Conservation (phyloP, 2,329 filamentous ascomycete species). For the Penicillium sp. region DNA sequence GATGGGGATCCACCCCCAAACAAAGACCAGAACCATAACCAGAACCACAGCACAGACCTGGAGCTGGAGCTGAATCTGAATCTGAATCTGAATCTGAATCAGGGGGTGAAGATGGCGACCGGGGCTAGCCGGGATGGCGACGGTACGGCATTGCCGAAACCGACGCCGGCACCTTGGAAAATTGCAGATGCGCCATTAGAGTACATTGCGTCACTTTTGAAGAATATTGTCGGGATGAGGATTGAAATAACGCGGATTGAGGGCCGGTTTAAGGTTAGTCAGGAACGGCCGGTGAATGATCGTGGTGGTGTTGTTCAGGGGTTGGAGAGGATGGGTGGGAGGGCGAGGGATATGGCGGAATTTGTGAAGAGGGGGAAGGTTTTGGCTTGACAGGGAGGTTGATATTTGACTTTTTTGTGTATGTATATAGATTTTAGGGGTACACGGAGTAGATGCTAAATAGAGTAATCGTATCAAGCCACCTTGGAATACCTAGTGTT, state of each 20-base stretch:
- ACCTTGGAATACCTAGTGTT: background rate
- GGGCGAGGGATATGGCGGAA: conserved; percentile 18
- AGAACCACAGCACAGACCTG: background rate
- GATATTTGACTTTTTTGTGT: background rate
- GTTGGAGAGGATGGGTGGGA: conserved; percentile 9
- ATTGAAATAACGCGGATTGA: conserved; percentile 22
- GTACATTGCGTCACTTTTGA: conserved; percentile 21
- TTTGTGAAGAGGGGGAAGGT: conserved; percentile 16
- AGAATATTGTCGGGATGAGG: conserved; percentile 21
- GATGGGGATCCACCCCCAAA: background rate
- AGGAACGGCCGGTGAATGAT: conserved; percentile 18
- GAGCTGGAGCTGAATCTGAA: background rate
- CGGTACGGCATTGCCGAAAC: background rate
- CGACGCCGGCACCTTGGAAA: conserved; percentile 13
- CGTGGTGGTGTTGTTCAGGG: conserved; percentile 22
- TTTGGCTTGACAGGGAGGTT: background rate
- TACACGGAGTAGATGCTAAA: background rate
- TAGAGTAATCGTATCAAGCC: background rate
- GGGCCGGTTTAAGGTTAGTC: conserved; percentile 25
- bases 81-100: background rate
- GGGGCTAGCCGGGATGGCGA: background rate
- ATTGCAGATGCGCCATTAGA: conserved; percentile 18
- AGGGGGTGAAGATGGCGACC: background rate
- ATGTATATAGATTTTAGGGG: background rate
- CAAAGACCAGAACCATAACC: no score